Evolutionary conservation across 352 stramenopile species (phyloP).

Genomic region (Phytopythium montanum): DNA sequence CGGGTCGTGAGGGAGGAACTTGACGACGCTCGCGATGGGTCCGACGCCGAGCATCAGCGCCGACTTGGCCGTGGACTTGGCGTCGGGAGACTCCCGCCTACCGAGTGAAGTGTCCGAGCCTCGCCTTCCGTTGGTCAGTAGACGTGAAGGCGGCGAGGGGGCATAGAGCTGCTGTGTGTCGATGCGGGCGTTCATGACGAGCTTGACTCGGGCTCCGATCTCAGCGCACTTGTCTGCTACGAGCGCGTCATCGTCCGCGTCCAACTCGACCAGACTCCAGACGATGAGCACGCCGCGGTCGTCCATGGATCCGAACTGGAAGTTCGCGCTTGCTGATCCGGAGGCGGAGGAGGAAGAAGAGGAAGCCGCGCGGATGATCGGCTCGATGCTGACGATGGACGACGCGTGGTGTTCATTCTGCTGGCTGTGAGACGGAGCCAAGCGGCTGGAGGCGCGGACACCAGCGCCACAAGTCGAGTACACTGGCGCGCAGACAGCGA

Average conservation of each 20-base stretch:
- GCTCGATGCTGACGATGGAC: conserved; percentile 40
- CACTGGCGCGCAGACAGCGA: conserved; percentile 36
- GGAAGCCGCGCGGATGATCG: conserved; percentile 16
- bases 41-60: conserved; percentile 17
- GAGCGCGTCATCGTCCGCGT: conserved; percentile 35
- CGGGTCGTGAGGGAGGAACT: conserved; percentile 47
- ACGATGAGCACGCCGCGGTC: conserved; percentile 64
- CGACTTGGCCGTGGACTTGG: background rate
- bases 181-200: conserved; percentile 61
- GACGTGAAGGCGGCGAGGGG: conserved; percentile 2
- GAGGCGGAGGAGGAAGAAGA: conserved; percentile 2
- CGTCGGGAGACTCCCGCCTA: background rate
- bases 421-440: background rate
- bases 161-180: conserved; percentile 52
- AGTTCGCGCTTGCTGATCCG: conserved; percentile 17
- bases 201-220: conserved; percentile 58
- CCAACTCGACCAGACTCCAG: conserved; percentile 68
- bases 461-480: conserved; percentile 61
- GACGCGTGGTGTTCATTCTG: conserved; percentile 32
- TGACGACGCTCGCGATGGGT: conserved; percentile 41
- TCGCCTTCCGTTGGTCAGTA: background rate
- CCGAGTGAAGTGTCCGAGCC: background rate
- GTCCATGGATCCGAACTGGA: conserved; percentile 74
- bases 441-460: conserved; percentile 18
- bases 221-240: conserved; percentile 55